These are phyloP conservation scores for Suhomyces sp. DNA, from an alignment of 805 yeast species.

Conservation along the genomic window DNA sequence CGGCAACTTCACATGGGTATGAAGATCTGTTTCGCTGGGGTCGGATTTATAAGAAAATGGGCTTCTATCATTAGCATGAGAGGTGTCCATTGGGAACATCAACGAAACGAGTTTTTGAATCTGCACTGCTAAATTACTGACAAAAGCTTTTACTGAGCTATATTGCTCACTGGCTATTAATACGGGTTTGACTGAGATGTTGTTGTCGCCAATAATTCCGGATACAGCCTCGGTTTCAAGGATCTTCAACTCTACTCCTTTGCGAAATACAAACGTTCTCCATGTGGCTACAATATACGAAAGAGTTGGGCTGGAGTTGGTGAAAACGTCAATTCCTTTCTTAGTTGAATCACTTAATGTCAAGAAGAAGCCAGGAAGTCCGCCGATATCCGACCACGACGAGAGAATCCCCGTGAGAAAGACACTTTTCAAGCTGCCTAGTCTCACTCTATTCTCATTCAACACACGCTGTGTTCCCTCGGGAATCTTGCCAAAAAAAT, in stretches of 20 bases:
- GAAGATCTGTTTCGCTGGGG: constrained; percentile 36
- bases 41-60: constrained; percentile 38
- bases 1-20: constrained; percentile 37
- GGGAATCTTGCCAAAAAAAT: constrained; percentile 73
- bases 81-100: constrained; percentile 58
- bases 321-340: constrained; percentile 51
- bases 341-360: constrained; percentile 79
- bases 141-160: neutral
- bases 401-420: constrained; percentile 73
- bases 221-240: constrained; percentile 26
- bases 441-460: constrained; percentile 54
- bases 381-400: constrained; percentile 80
- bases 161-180: constrained; percentile 17
- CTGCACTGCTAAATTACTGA: constrained; percentile 10
- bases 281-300: constrained; percentile 68
- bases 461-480: constrained; percentile 85
- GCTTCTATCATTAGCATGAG: constrained; percentile 34
- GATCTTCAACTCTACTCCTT: constrained; percentile 55
- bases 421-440: constrained; percentile 59
- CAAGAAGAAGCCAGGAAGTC: constrained; percentile 83
- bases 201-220: constrained; percentile 32
- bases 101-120: constrained; percentile 40
- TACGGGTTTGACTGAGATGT: constrained; percentile 38
- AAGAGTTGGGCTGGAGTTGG: constrained; percentile 33
- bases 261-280: constrained; percentile 83